These are phyloP conservation scores for Gracilaria caudata DNA, from an alignment of 23 red algal species.

Conservation along the genomic window DNA sequence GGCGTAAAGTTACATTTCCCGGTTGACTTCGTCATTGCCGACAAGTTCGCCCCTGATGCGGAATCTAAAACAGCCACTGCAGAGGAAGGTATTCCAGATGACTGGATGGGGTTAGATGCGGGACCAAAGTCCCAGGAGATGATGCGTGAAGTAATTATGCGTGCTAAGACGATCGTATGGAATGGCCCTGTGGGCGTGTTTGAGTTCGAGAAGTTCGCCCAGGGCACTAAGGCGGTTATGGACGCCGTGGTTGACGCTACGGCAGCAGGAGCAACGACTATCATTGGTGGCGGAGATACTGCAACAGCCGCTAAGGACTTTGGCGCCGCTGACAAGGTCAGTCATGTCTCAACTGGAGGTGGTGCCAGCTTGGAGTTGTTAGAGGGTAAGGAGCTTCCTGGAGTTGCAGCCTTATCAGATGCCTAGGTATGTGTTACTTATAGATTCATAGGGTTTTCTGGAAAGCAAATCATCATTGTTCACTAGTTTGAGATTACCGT, in stretches of 20 bases:
- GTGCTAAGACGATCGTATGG: constrained; percentile 90
- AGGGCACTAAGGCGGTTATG: constrained; percentile 85
- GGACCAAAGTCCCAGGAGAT: constrained; percentile 70
- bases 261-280: constrained; percentile 47
- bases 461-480: not conserved
- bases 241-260: constrained; percentile 82
- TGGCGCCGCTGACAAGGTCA: constrained; percentile 83
- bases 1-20: constrained; percentile 95
- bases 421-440: not conserved
- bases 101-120: constrained; percentile 91
- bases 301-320: constrained; percentile 92
- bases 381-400: constrained; percentile 93
- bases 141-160: constrained; percentile 70
- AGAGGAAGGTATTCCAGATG: constrained; percentile 84
- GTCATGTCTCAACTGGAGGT: constrained; percentile 88
- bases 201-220: constrained; percentile 84
- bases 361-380: constrained; percentile 92
- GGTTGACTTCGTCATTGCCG: constrained; percentile 87
- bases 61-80: constrained; percentile 44
- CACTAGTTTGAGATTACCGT: not conserved
- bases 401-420: constrained; percentile 78
- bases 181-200: constrained; percentile 97
- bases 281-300: constrained; percentile 97
- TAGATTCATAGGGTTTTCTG: not conserved
- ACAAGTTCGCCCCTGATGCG: constrained; percentile 79